A percentile compares a stretch with the other conserved stretches of the same genome.
phyloP scores from a whole-genome alignment of 176 grass and related monocot species.

The Puccinellia tenuiflora region DNA sequence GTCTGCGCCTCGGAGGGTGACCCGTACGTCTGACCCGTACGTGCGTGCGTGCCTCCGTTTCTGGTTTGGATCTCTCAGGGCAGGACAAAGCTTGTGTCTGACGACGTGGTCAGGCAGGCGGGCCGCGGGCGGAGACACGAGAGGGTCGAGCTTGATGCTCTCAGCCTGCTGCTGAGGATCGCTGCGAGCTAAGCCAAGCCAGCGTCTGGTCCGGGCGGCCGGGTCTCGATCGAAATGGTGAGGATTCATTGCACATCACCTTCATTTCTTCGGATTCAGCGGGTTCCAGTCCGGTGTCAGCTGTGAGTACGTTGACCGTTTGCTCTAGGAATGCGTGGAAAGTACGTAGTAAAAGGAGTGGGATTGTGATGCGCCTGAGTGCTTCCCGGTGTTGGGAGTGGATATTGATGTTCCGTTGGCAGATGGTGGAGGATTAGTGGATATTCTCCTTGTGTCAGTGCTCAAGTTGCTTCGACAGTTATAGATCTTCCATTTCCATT shows the following conservation, averaged over 20 bases:
- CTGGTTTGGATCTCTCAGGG: not conserved
- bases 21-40: not conserved
- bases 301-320: not conserved
- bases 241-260: constrained; percentile 10
- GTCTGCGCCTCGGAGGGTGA: not conserved
- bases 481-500: not conserved
- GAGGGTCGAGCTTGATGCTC: constrained; percentile 11
- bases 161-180: not conserved
- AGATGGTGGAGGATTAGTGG: not conserved
- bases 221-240: constrained; percentile 23
- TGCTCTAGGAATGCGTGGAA: not conserved
- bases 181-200: not conserved
- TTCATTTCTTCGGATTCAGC: constrained; percentile 14
- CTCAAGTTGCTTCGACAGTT: not conserved
- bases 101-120: not conserved
- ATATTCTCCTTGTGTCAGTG: not conserved
- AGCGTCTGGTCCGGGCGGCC: not conserved
- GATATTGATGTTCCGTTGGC: not conserved
- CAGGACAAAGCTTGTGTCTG: not conserved
- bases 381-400: not conserved
- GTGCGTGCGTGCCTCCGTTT: no score
- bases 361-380: not conserved
- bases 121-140: not conserved
- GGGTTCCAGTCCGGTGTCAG: not conserved
- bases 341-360: not conserved